Evolutionary conservation across 495 filamentous ascomycete genomes (phyloP).

Genomic region (Chaetomium tenue): DNA sequence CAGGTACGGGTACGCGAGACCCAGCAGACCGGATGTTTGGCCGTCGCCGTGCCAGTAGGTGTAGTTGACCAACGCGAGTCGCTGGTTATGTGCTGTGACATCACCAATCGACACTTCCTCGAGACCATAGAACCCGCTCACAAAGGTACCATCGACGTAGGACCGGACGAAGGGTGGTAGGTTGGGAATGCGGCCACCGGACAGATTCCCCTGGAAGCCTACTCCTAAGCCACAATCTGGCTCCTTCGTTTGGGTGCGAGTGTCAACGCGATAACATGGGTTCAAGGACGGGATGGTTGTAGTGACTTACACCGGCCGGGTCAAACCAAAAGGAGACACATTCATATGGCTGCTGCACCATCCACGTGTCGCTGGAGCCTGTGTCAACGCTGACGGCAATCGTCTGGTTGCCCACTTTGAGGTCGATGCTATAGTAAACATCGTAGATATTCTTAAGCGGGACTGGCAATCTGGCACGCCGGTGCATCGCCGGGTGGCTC

Average conservation of each 20-base stretch:
- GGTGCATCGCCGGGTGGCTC: slow-evolving; percentile 1
- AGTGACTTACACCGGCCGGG: slow-evolving; percentile 18
- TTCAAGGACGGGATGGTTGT: background rate
- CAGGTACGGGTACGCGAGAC: slow-evolving; percentile 58
- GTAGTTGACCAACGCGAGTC: slow-evolving; percentile 51
- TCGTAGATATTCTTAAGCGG: slow-evolving; percentile 30
- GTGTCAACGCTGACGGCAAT: slow-evolving; percentile 60
- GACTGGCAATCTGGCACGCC: background rate
- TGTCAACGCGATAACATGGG: background rate
- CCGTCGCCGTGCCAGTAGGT: slow-evolving; percentile 52
- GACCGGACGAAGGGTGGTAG: slow-evolving; percentile 51
- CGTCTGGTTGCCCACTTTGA: slow-evolving; percentile 43
- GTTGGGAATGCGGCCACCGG: slow-evolving; percentile 43
- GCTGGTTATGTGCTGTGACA: slow-evolving; percentile 50
- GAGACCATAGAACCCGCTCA: slow-evolving; percentile 53
- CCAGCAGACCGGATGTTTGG: slow-evolving; percentile 53
- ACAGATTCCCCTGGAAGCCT: slow-evolving; percentile 44
- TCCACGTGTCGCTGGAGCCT: slow-evolving; percentile 62
- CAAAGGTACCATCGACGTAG: slow-evolving; percentile 57
- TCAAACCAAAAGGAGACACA: slow-evolving; percentile 45
- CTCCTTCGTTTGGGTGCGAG: slow-evolving; percentile 12
- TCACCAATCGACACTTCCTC: slow-evolving; percentile 54
- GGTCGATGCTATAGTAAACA: slow-evolving; percentile 39
- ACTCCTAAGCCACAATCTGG: slow-evolving; percentile 50
- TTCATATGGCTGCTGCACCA: slow-evolving; percentile 47